These are phyloP conservation scores for Pseudopithomyces maydicus DNA, from an alignment of 2,329 filamentous ascomycete species.

Conservation along the genomic window DNA sequence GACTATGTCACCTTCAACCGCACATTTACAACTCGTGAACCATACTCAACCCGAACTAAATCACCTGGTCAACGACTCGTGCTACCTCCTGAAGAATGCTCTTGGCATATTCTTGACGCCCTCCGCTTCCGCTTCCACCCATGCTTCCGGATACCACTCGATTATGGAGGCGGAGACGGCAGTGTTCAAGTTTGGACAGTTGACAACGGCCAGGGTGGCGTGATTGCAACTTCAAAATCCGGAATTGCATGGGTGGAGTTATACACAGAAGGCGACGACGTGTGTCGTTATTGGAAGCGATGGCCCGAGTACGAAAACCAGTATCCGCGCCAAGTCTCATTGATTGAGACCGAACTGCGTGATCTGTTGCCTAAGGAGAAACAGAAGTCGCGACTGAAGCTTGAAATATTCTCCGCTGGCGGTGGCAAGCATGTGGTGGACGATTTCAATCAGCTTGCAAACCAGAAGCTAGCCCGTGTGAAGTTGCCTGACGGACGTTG, in stretches of 20 bases:
- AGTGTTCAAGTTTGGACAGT: constrained; percentile 87
- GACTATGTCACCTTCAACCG: constrained; percentile 87
- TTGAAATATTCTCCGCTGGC: constrained; percentile 77
- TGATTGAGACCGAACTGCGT: constrained; percentile 78
- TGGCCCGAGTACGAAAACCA: constrained; percentile 66
- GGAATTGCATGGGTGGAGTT: constrained; percentile 88
- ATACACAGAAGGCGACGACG: constrained; percentile 76
- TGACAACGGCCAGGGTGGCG: constrained; percentile 74
- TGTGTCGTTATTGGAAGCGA: constrained; percentile 82
- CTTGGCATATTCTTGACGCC: constrained; percentile 88
- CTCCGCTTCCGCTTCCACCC: constrained; percentile 90
- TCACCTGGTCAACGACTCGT: constrained; percentile 77
- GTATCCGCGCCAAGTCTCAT: constrained; percentile 71
- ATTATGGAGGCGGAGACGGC: constrained; percentile 64
- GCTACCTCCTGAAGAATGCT: constrained; percentile 79
- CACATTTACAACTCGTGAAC: constrained; percentile 79
- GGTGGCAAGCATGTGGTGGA: constrained; percentile 75
- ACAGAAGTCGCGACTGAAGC: constrained; percentile 70
- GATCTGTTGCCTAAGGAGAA: constrained; percentile 72
- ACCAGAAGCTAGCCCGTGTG: constrained; percentile 70
- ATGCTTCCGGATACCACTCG: constrained; percentile 83
- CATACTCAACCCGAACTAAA: constrained; percentile 85
- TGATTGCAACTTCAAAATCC: constrained; percentile 80
- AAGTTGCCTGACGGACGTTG: constrained; percentile 76
- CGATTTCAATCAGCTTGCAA: constrained; percentile 72